Evolutionary conservation across 2,329 filamentous ascomycete genomes (phyloP), one percentile per base, ranked within the genome.

Genomic region (Apiospora sp.): DNA sequence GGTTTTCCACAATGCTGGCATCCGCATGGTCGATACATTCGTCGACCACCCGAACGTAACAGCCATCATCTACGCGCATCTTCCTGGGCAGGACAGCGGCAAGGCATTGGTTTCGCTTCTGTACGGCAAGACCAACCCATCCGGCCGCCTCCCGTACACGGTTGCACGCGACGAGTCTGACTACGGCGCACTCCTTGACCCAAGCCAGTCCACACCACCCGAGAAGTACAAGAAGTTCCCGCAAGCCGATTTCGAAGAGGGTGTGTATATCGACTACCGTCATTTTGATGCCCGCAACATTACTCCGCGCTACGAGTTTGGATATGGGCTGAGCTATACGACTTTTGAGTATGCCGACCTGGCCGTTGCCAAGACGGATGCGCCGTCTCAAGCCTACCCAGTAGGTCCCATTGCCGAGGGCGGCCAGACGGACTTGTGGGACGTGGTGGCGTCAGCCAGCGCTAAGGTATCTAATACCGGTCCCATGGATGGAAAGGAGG

Each of bases 361-460:
- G 78, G 79, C 82, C 34, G 86, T 86, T 75, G 84, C 84, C 13
- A 68, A 69, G 49, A 68, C 72, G 13, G 46, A 71, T n/a, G 67
- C 69, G 58, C 69, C 74, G 48, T 37, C 48, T 27, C 30, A 49
- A n/a, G 22, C 51, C 6, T 58, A 61, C 73, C 76, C 80, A 44
- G 72, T 72, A 24, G 76, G 74, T 41, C 30, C 69, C 68, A 49
- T 77, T 30, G 72, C 83, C 72, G 78, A 79, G 27, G 90, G 89
- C n/a, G 90, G 90, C 1, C 86, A 89, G 76, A 79, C 85, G 0
- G 86, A 87, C 27, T 84, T 91, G 34, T 91, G 86, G 84, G 83
- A 86, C 10, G 81, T 80, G 10, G 75, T 91, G n/a, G 85, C 83
- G 73, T 86, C 80, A 58, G 84, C 89, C 13, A 82, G 83, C 2